These are phyloP conservation scores for Phytopythium chamaehyphon DNA, from an alignment of 352 stramenopile species.

Conservation along the genomic window DNA sequence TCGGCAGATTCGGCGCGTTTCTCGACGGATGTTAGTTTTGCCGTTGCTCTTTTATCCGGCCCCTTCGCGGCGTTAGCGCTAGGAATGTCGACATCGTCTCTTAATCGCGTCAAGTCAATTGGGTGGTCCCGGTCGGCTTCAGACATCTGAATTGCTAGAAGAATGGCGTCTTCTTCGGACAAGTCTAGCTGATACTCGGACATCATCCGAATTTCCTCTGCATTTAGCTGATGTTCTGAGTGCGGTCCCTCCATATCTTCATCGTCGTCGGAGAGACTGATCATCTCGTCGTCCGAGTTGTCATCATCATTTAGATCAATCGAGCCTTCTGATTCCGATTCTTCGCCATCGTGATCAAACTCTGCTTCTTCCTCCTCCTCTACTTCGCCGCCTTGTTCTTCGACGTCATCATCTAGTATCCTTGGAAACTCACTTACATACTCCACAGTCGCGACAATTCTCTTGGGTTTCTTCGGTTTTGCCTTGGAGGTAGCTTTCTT, in stretches of 20 bases:
- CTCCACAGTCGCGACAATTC: too few relatives aligned
- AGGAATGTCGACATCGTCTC: too few relatives aligned
- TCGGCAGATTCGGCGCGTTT: too few relatives aligned
- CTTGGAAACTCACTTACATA: too few relatives aligned
- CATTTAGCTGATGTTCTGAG: conserved; percentile 14
- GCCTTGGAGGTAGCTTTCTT: too few relatives aligned
- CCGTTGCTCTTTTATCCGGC: too few relatives aligned
- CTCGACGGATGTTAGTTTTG: too few relatives aligned
- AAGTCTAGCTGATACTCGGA: conserved; percentile 68
- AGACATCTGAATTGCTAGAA: conserved; percentile 65
- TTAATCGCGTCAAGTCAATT: too few relatives aligned
- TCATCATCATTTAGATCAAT: conserved; percentile 48
- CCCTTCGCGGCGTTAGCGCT: too few relatives aligned
- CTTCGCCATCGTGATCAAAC: conserved; percentile 44
- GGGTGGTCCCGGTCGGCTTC: conserved; percentile 13
- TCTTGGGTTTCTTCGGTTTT: too few relatives aligned
- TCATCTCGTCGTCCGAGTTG: conserved; percentile 58
- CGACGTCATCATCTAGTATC: conserved; percentile 2
- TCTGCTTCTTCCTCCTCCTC: conserved; percentile 40
- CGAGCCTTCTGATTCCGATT: conserved; percentile 37
- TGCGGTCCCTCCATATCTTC: conserved; percentile 29
- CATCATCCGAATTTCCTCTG: conserved; percentile 39
- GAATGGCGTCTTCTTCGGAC: conserved; percentile 65
- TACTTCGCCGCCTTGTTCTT: conserved; percentile 27
- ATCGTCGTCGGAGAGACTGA: conserved; percentile 35